Evolutionary conservation across 192 early-diverging fungal species (phyloP).

Genomic region (Gryganskiella cystojenkinii): DNA sequence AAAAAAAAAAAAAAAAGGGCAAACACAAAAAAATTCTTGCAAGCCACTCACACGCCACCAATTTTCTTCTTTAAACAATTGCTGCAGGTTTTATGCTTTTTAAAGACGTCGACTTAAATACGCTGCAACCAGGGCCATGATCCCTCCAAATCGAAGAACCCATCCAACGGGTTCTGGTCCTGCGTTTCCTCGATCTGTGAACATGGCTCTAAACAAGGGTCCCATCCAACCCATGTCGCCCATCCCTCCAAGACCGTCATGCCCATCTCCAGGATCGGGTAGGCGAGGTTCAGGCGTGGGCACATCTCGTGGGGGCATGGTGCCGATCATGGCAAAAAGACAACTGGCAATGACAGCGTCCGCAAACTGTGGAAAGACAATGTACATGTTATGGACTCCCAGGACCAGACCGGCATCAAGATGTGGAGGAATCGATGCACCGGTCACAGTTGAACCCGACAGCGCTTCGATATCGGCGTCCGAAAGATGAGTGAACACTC

Average conservation of each 20-base stretch:
- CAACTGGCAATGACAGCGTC: constrained; percentile 77
- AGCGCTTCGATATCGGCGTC: constrained; percentile 6
- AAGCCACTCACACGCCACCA: not conserved
- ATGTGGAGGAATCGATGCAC: not conserved
- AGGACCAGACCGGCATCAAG: constrained; percentile 77
- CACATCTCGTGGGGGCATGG: constrained; percentile 18
- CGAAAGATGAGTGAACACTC: constrained; percentile 2
- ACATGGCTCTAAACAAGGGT: not conserved
- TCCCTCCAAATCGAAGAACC: constrained; percentile 77
- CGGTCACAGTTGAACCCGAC: not conserved
- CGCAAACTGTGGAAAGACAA: constrained; percentile 93
- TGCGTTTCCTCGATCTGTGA: not conserved
- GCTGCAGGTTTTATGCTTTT: not conserved
- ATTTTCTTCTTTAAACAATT: too few relatives aligned
- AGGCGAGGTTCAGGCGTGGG: constrained; percentile 47
- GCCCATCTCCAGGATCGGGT: constrained; percentile 16
- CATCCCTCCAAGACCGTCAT: constrained; percentile 6
- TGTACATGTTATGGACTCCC: constrained; percentile 96
- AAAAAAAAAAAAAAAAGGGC: not conserved
- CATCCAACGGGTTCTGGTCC: constrained; percentile 66
- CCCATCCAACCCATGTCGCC: not conserved
- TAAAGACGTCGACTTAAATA: constrained; percentile 29
- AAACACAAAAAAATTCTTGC: not conserved
- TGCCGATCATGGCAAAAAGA: constrained; percentile 69
- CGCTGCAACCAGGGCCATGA: constrained; percentile 77